A percentile compares a stretch with the other conserved stretches of the same genome.
These are phyloP conservation scores for Spinellus fusiger DNA, from an alignment of 192 early-diverging fungal species.

Conservation along the genomic window DNA sequence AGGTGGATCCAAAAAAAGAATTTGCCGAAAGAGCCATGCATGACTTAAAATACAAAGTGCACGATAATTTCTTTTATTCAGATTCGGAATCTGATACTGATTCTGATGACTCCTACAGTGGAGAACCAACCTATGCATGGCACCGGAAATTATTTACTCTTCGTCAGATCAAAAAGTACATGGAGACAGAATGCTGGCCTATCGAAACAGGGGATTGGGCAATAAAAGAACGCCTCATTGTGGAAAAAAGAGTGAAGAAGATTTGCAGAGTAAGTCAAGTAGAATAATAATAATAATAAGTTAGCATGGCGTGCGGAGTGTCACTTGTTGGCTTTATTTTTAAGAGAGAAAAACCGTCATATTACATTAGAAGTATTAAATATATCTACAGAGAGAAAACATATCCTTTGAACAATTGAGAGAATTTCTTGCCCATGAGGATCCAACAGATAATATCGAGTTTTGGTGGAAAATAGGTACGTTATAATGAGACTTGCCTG, in stretches of 20 bases:
- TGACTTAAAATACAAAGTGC: background rate
- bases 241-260: conserved; percentile 16
- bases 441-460: background rate
- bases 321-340: too few relatives aligned
- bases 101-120: background rate
- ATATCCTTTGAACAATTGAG: background rate
- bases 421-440: background rate
- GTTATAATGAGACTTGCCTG: too few relatives aligned
- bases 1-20: background rate
- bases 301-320: too few relatives aligned
- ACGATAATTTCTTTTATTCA: conserved; percentile 10
- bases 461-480: conserved; percentile 7
- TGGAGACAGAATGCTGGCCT: background rate
- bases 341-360: too few relatives aligned
- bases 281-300: background rate
- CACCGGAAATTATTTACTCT: background rate
- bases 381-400: background rate
- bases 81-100: conserved; percentile 12
- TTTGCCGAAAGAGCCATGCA: background rate
- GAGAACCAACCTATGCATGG: background rate
- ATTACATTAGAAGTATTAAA: too few relatives aligned
- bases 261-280: conserved; percentile 3
- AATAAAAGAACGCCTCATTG: background rate
- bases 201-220: background rate
- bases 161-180: background rate